Percentiles rank a stretch among this genome's conserved stretches.
Evolutionary conservation across 352 stramenopile species (phyloP).

Genomic region (Aphanomyces euteiches): DNA sequence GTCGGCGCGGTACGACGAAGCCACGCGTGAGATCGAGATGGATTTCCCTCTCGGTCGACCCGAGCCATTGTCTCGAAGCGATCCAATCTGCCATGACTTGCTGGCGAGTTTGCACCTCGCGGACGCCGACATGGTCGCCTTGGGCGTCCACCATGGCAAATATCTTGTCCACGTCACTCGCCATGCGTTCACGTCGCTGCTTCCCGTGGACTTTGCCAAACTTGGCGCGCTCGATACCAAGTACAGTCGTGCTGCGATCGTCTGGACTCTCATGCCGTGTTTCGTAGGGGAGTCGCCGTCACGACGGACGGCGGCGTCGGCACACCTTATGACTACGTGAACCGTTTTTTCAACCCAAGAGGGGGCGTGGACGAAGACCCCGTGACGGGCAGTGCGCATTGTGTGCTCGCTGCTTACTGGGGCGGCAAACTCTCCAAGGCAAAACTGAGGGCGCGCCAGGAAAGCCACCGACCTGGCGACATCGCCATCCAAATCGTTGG

Average conservation of each 20-base stretch:
- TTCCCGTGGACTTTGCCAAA: slow-evolving; percentile 1
- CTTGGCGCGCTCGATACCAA: slow-evolving; percentile 3
- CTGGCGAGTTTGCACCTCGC: not conserved
- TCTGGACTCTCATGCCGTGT: not conserved
- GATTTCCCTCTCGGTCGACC: slow-evolving; percentile 43
- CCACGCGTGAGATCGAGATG: slow-evolving; percentile 43
- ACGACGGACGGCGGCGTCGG: slow-evolving; percentile 31
- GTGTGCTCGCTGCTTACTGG: slow-evolving; percentile 86
- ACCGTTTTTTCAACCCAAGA: slow-evolving; percentile 87
- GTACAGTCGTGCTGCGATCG: not conserved
- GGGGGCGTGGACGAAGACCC: slow-evolving; percentile 90
- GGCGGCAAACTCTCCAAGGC: slow-evolving; percentile 34
- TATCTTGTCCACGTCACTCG: slow-evolving; percentile 3
- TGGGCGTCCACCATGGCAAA: not conserved
- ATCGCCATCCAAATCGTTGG: slow-evolving; percentile 41
- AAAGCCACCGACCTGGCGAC: slow-evolving; percentile 45
- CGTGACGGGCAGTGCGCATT: slow-evolving; percentile 91
- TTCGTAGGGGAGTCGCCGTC: slow-evolving; percentile 38
- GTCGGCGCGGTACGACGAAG: slow-evolving; percentile 39
- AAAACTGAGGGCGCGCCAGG: slow-evolving; percentile 46
- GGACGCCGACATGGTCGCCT: not conserved
- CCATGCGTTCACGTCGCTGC: slow-evolving; percentile 2
- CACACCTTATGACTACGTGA: slow-evolving; percentile 47
- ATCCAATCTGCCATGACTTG: not conserved
- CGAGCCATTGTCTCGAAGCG: not conserved